phyloP scores from a whole-genome alignment of 225 moss, liverwort and hornwort species.

The Polytrichum commune region DNA sequence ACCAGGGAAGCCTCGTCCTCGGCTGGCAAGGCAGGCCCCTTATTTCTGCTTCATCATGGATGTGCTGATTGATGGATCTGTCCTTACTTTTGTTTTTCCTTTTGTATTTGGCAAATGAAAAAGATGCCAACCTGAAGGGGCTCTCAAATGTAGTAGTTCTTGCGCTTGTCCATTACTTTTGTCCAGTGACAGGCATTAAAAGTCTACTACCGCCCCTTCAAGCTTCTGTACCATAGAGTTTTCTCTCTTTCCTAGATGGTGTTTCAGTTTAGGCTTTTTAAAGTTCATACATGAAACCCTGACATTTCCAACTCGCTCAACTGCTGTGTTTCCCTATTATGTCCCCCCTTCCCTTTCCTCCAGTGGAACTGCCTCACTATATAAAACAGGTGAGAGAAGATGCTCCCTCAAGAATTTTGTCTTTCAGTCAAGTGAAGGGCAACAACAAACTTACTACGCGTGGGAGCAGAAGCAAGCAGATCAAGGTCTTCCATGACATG shows the following conservation, averaged over 20 bases:
- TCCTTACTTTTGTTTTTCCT: too few relatives aligned
- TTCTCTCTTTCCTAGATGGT: neutral
- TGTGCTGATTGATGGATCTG: conserved; percentile 29
- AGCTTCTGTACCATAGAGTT: conserved; percentile 9
- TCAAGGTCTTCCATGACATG: neutral
- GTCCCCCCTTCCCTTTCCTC: neutral
- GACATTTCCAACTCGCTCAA: neutral
- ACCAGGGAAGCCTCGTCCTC: conserved; percentile 49
- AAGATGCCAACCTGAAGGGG: neutral
- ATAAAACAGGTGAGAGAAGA: conserved; percentile 1
- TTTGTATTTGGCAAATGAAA: neutral
- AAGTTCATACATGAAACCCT: neutral
- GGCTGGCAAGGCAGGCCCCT: conserved; percentile 52
- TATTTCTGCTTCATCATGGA: conserved; percentile 54
- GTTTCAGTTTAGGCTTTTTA: neutral
- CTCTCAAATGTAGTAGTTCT: neutral
- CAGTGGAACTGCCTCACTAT: too few relatives aligned
- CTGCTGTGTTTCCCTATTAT: neutral
- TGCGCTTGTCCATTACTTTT: neutral
- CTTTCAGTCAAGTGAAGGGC: neutral
- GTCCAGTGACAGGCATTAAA: neutral
- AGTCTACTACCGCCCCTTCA: neutral
- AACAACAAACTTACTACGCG: neutral
- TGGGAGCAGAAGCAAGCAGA: neutral
- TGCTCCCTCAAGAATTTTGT: neutral